Evolutionary conservation across 805 yeast species (phyloP).

Genomic region (Lipomyces sp.): DNA sequence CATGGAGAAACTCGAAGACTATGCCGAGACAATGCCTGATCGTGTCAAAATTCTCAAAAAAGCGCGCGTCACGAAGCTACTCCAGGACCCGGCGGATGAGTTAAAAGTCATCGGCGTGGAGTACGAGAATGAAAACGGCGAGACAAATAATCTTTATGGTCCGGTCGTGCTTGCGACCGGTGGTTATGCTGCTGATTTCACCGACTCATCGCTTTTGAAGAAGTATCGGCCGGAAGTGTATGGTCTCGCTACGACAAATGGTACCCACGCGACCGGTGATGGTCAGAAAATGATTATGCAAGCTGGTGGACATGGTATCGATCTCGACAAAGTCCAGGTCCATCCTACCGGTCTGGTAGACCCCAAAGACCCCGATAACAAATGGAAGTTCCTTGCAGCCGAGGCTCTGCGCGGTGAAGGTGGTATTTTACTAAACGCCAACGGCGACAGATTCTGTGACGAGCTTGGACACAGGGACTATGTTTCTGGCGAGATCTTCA

Average conservation of each 20-base stretch:
- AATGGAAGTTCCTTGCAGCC: slow-evolving; percentile 65
- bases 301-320: slow-evolving; percentile 58
- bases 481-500: slow-evolving; percentile 62
- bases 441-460: slow-evolving; percentile 63
- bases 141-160: slow-evolving; percentile 48
- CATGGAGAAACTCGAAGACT: slow-evolving; percentile 55
- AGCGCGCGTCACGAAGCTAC: slow-evolving; percentile 52
- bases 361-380: slow-evolving; percentile 54
- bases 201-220: slow-evolving; percentile 54
- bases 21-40: slow-evolving; percentile 52
- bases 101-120: slow-evolving; percentile 51
- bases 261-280: slow-evolving; percentile 66
- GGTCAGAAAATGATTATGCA: slow-evolving; percentile 60
- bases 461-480: slow-evolving; percentile 65
- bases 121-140: slow-evolving; percentile 46
- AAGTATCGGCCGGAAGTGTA: slow-evolving; percentile 64
- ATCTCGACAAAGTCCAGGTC: slow-evolving; percentile 68
- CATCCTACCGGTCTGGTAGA: slow-evolving; percentile 71
- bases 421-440: slow-evolving; percentile 58
- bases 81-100: slow-evolving; percentile 46
- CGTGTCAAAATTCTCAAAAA: slow-evolving; percentile 51
- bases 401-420: slow-evolving; percentile 72
- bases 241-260: slow-evolving; percentile 63
- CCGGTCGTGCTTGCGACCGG: slow-evolving; percentile 69
- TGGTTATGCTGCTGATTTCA: slow-evolving; percentile 69